Percentiles rank a stretch among this genome's conserved stretches.
phyloP scores from a whole-genome alignment of 371 early-diverging fungal genomes.

The Polyrhizophydium stewartii region DNA sequence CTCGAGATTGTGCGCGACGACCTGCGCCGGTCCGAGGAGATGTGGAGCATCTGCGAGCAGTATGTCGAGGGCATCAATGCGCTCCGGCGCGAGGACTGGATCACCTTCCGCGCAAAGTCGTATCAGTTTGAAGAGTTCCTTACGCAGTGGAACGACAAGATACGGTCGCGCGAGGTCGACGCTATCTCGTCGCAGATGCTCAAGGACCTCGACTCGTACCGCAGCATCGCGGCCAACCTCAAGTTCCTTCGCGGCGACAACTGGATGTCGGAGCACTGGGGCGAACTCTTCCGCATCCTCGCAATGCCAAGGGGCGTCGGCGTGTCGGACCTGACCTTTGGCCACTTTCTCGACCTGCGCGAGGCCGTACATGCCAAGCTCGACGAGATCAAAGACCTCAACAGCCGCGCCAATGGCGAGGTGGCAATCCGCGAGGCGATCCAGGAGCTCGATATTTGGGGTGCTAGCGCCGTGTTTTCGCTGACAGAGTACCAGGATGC shows the following conservation, averaged over 20 bases:
- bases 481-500: conserved; percentile 37
- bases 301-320: conserved; percentile 28
- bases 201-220: conserved; percentile 31
- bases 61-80: conserved; percentile 15
- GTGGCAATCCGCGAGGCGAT: conserved; percentile 46
- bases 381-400: conserved; percentile 40
- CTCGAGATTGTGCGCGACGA: conserved; percentile 23
- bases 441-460: conserved; percentile 55
- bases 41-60: conserved; percentile 33
- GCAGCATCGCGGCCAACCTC: conserved; percentile 25
- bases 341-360: conserved; percentile 26
- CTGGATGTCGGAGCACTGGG: conserved; percentile 54
- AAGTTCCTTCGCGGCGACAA: conserved; percentile 42
- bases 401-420: conserved; percentile 45
- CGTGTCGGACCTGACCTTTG: conserved; percentile 36
- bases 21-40: conserved; percentile 19
- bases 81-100: conserved; percentile 40
- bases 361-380: conserved; percentile 24
- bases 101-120: conserved; percentile 32
- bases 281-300: conserved; percentile 38
- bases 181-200: conserved; percentile 25
- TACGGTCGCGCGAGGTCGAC: conserved; percentile 21
- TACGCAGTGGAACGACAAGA: conserved; percentile 27
- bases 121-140: conserved; percentile 40
- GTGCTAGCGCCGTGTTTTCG: conserved; percentile 36